Base-by-base conservation (phyloP, 116 monocot genomes). In the Cymodocea nodosa region DNA sequence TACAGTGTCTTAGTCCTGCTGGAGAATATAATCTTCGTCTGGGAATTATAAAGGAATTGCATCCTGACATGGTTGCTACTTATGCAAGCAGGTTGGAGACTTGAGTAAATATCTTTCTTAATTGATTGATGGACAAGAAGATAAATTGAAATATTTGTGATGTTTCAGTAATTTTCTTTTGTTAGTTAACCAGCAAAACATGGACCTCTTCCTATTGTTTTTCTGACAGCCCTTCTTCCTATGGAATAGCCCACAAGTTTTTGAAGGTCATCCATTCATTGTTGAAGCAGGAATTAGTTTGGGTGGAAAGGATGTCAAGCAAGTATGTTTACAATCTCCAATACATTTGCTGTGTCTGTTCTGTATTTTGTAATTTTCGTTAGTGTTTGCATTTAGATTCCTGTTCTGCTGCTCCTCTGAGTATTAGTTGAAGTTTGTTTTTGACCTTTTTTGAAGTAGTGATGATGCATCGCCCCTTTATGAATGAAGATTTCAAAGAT, bases 201-300 rank as follows among this genome's bases (percentile, higher is more conserved):
- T 1, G 44, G 7, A 44, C 44, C 1, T 44, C 44, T 44, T 44
- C 12, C 22, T 22, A 36, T 68, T 37, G 39, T 39, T 58, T 30
- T 52, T 63, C 61, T 66, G 44, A 50, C 23, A 20, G 7, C 60
- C 24, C 24, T 40, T 59, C 54, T 23, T 53, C 53, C 39, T 49
- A 15, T 18, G 16, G n/a, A 20, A 36, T 20, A 78, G 78, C 56
- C 85, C 92, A 35, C 98, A 86, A 60, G 92, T 98, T 23, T 98
- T 98, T 89, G 98, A 98, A 92, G 98, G 98, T 4, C 98, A 98
- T 77, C 98, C 98, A 51, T 98, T 98, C 71, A 98, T 98, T 25
- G 92, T 98, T 64, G 98, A 98, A 89, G 98, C 98, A 75, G 98
- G 98, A 79, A 74, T 98, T 73, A 98, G 98, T 79, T 63, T 98